Conservation (phyloP, 1,139 yeast species). For the Eremothecium gossypii region DNA sequence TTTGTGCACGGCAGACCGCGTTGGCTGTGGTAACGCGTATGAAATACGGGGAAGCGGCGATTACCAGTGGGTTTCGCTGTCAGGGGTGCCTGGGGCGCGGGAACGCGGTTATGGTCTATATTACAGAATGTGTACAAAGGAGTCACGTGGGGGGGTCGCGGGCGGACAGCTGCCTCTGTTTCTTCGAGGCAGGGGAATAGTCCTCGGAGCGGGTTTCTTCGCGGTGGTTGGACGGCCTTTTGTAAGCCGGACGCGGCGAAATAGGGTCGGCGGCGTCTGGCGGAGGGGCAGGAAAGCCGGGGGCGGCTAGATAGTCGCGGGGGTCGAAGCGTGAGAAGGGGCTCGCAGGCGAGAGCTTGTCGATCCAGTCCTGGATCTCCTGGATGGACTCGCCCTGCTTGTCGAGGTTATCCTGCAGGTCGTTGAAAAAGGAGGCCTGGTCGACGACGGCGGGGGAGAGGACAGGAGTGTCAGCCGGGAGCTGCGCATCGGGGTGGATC, state of each 20-base stretch:
- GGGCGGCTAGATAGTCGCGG: conserved; percentile 2
- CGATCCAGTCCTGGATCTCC: conserved; percentile 13
- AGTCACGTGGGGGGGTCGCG: too few species aligned
- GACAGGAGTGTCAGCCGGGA: conserved; percentile 12
- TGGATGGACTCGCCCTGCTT: conserved; percentile 28
- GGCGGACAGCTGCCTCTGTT: too few species aligned
- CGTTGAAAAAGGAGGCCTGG: conserved; percentile 13
- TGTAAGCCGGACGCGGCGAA: too few species aligned
- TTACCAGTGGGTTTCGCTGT: too few species aligned
- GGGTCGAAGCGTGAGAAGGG: conserved; percentile 2
- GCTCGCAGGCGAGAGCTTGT: conserved; percentile 9
- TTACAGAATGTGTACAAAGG: too few species aligned
- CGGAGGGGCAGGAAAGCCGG: neutral
- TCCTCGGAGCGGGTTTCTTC: too few species aligned
- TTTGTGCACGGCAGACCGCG: neutral
- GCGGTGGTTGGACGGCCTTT: too few species aligned
- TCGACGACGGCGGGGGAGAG: conserved; percentile 5
- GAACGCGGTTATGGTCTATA: too few species aligned
- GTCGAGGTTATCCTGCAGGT: conserved; percentile 24
- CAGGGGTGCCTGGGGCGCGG: too few species aligned
- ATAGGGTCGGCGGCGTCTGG: neutral
- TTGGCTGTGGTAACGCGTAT: too few species aligned
- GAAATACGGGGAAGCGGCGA: too few species aligned
- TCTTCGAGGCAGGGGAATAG: too few species aligned
- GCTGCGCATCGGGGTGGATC: conserved; percentile 9